phyloP scores from a whole-genome alignment of 2,329 filamentous ascomycete species.

The Monilinia fructigena region DNA sequence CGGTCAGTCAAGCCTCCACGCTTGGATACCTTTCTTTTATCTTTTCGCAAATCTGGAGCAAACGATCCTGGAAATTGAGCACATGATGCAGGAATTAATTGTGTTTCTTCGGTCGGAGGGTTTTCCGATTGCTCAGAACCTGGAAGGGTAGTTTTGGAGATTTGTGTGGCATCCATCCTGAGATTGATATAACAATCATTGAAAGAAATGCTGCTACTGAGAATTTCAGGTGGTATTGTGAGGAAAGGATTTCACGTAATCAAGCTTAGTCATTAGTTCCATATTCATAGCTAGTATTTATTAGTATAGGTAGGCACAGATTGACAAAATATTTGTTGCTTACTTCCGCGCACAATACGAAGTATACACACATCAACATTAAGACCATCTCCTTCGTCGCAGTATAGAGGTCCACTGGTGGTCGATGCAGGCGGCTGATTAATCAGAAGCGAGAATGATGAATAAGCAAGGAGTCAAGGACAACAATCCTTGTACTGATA shows the following conservation, averaged over 20 bases:
- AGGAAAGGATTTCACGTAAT: too few relatives aligned
- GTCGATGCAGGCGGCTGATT: neutral
- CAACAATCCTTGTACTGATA: neutral
- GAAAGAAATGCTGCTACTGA: neutral
- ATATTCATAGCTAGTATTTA: too few relatives aligned
- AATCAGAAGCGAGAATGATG: slow-evolving; percentile 7
- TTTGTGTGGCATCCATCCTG: neutral
- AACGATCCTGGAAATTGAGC: slow-evolving; percentile 32
- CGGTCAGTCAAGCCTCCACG: slow-evolving; percentile 18
- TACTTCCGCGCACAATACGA: too few relatives aligned
- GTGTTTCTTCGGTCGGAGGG: neutral
- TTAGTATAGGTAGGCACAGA: too few relatives aligned
- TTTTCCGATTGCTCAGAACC: neutral
- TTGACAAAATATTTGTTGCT: too few relatives aligned
- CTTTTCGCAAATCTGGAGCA: slow-evolving; percentile 26
- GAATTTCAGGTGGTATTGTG: neutral
- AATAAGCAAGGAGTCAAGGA: neutral
- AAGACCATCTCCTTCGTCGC: too few relatives aligned
- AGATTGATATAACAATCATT: neutral
- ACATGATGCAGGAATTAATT: slow-evolving; percentile 20
- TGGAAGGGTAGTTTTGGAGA: neutral
- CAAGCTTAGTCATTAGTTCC: too few relatives aligned
- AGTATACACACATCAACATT: too few relatives aligned
- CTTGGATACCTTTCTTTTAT: slow-evolving; percentile 22
- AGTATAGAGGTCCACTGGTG: too few relatives aligned